These are phyloP conservation scores for Heteromeles arbutifolia DNA, from an alignment of 306 rosid genomes.

Conservation along the genomic window DNA sequence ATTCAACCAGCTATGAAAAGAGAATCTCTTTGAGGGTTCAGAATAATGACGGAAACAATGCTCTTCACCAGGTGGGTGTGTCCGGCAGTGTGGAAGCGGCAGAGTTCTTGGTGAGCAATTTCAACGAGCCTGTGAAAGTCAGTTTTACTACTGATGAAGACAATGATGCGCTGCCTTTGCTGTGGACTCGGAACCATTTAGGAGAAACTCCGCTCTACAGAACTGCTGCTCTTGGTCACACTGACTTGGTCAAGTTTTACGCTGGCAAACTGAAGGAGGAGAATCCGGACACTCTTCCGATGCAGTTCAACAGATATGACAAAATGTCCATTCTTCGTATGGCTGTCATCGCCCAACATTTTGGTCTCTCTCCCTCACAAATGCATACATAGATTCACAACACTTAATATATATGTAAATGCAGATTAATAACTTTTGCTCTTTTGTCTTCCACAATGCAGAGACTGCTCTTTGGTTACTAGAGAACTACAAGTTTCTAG, in stretches of 20 bases:
- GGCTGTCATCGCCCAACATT: neutral
- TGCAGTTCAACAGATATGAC: neutral
- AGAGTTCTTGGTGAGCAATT: neutral
- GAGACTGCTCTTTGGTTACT: constrained; percentile 7
- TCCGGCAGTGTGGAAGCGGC: constrained; percentile 2
- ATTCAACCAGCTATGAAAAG: neutral
- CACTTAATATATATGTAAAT: no score
- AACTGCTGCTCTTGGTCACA: constrained; percentile 7
- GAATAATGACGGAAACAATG: neutral
- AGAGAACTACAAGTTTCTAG: neutral
- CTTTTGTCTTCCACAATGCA: neutral
- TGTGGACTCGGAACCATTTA: neutral
- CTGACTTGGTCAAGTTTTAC: neutral
- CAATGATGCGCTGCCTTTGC: neutral
- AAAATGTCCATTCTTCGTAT: constrained; percentile 3
- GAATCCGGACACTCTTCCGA: neutral
- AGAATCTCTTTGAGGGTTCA: neutral
- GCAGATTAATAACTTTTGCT: neutral
- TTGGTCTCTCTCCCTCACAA: neutral
- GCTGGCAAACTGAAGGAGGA: neutral
- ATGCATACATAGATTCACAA: neutral
- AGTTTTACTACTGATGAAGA: neutral
- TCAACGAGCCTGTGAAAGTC: neutral
- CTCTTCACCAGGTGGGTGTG: constrained; percentile 6
- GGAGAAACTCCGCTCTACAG: constrained; percentile 23